phyloP scores from a whole-genome alignment of 306 rosid genomes.

The Rosa chinensis region DNA sequence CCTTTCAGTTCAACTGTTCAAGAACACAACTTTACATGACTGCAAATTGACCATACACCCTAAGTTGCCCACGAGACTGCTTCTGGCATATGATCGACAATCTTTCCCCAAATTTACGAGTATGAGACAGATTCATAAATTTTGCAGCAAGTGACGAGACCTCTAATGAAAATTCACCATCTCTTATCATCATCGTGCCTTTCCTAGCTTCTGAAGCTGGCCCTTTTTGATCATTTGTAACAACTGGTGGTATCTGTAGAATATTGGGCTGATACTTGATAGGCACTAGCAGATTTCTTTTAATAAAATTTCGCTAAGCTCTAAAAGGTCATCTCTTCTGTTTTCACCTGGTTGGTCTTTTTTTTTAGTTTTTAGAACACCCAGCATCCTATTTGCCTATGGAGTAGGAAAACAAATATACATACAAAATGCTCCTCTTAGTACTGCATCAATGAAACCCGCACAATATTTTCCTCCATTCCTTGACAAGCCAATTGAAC shows the following conservation, averaged over 20 bases:
- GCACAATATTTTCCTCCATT: too few species aligned
- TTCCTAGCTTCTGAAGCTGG: constrained; percentile 42
- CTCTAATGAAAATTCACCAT: constrained; percentile 39
- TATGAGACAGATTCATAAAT: constrained; percentile 37
- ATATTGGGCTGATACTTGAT: constrained; percentile 24
- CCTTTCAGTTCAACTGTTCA: constrained; percentile 34
- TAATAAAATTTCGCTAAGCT: constrained; percentile 32
- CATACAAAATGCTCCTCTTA: too few species aligned
- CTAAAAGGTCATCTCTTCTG: constrained; percentile 29
- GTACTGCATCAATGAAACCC: too few species aligned
- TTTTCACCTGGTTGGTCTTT: too few species aligned
- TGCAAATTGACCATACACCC: constrained; percentile 45
- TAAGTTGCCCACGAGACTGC: constrained; percentile 52
- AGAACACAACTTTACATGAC: constrained; percentile 52
- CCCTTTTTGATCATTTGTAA: constrained; percentile 40
- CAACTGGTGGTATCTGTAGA: constrained; percentile 45
- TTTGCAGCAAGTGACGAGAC: constrained; percentile 39
- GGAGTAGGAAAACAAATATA: too few species aligned
- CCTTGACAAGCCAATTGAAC: too few species aligned
- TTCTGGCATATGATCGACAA: constrained; percentile 49
- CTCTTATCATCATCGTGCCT: constrained; percentile 43
- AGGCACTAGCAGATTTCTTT: constrained; percentile 38
- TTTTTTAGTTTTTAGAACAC: too few species aligned
- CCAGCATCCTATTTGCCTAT: too few species aligned
- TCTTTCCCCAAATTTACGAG: constrained; percentile 54